Evolutionary conservation across 2,329 filamentous ascomycete genomes (phyloP).

Genomic region (Fusarium duplospermum): DNA sequence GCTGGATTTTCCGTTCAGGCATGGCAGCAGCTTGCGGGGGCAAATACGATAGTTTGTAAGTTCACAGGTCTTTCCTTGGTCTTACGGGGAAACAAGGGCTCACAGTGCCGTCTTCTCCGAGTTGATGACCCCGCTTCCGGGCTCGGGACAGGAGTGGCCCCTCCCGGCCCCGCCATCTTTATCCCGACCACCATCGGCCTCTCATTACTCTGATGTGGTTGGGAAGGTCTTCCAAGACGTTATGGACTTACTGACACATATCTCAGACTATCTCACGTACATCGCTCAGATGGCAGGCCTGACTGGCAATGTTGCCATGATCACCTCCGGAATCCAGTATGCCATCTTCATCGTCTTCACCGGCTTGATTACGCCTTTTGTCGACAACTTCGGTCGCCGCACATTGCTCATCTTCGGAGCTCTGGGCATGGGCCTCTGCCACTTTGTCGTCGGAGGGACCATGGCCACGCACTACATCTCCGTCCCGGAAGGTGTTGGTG

Average conservation of each 20-base stretch:
- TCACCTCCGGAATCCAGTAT: constrained; percentile 3
- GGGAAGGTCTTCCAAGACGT: not conserved
- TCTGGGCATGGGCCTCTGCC: not conserved
- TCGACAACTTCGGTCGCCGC: not conserved
- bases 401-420: not conserved
- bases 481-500: not conserved
- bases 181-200: not conserved
- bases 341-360: not conserved
- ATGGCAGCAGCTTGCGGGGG: not conserved
- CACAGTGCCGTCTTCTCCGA: not conserved
- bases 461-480: not conserved
- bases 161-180: not conserved
- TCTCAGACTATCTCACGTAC: constrained; percentile 5
- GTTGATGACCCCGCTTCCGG: not conserved
- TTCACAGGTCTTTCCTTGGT: not conserved
- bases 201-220: not conserved
- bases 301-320: not conserved
- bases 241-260: not conserved
- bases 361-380: not conserved
- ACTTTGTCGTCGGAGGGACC: not conserved
- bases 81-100: not conserved
- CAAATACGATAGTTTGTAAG: not conserved
- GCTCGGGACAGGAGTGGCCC: not conserved
- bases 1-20: not conserved
- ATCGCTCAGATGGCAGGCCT: constrained; percentile 11